Base-by-base conservation (phyloP, 805 yeast genomes). In the Kuraishia ogatae region DNA sequence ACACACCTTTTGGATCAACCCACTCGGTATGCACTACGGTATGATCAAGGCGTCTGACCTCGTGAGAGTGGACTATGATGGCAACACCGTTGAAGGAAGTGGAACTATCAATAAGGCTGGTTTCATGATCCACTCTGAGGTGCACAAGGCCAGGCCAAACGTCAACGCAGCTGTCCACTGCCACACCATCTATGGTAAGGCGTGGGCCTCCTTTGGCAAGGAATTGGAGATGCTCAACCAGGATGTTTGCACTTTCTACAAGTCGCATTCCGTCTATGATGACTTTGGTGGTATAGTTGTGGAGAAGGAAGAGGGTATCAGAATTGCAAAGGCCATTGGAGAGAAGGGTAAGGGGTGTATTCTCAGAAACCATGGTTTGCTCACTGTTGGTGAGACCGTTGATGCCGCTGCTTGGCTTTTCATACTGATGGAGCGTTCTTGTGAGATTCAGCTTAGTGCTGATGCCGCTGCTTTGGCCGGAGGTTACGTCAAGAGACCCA, bases 1-100 rank as follows among this genome's bases (percentile, higher is more conserved):
- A n/a, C 66, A 75, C 50, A 87, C 93, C 2, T 89, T 89, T 67
- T 89, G 96, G 96, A 87, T 89, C 66, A 89, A 89, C 70, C 96
- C 96, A 2, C 72, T 89, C 59, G 93, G 87, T n/a, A 78, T 76
- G 60, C 96, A 89, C 68, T 89, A 86, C 67, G 76, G 80, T 22
- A 64, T 79, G 50, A 69, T 84, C 64, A 79, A 73, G 60, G 87
- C 83, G 26, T 72, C 80, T 20, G 89, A 84, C 61, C 74, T 84
- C 78, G 86, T 84, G 8, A 82, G 80, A 20, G 80, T 79, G 22
- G 87, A 84, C 64, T 81, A 79, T 62, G 73, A 81, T 50, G 89
- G 88, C 39, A 78, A 82, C 54, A 74, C 84, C 47, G 74, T 85
- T 56, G 89, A 85, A 28, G 88, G 87, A 52, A 74, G 76, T 57